Percentiles rank a stretch among this genome's conserved stretches.
Conservation (phyloP, 2,329 filamentous ascomycete genomes). For the Fusarium newnesense region DNA sequence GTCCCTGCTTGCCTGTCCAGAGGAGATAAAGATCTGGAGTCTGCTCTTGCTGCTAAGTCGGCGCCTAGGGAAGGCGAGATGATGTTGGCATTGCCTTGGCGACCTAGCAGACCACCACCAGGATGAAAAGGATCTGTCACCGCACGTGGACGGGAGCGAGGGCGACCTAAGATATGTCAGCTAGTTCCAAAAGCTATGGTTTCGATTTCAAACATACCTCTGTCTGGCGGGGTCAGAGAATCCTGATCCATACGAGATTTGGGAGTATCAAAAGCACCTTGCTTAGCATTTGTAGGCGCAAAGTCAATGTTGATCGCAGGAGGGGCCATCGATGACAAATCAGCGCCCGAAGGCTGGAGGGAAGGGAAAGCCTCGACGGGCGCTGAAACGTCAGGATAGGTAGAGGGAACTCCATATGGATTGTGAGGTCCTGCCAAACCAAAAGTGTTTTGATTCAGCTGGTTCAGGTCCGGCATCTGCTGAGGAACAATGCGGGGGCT, state of each 20-base stretch:
- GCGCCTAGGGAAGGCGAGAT: constrained; percentile 63
- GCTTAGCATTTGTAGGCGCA: constrained; percentile 74
- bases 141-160: constrained; percentile 61
- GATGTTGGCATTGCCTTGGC: constrained; percentile 53
- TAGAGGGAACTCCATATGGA: constrained; percentile 49
- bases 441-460: constrained; percentile 59
- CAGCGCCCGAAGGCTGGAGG: constrained; percentile 60
- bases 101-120: constrained; percentile 53
- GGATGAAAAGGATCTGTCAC: constrained; percentile 70
- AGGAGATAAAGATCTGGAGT: constrained; percentile 68
- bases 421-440: constrained; percentile 55
- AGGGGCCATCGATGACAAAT: constrained; percentile 81
- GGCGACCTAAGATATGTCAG: constrained; percentile 54
- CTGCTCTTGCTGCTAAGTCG: constrained; percentile 56
- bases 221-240: constrained; percentile 83
- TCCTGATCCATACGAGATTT: constrained; percentile 77
- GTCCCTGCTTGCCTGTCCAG: constrained; percentile 61
- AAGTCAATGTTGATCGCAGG: constrained; percentile 95
- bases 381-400: constrained; percentile 52
- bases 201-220: constrained; percentile 58
- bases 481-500: constrained; percentile 70
- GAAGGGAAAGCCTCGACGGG: constrained; percentile 63
- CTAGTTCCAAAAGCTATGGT: constrained; percentile 1
- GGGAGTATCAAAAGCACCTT: constrained; percentile 55
- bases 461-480: constrained; percentile 63